Evolutionary conservation across 2,329 filamentous ascomycete species (phyloP), one percentile per base, ranked within the genome.

Genomic region (Colletotrichum sublineola): DNA sequence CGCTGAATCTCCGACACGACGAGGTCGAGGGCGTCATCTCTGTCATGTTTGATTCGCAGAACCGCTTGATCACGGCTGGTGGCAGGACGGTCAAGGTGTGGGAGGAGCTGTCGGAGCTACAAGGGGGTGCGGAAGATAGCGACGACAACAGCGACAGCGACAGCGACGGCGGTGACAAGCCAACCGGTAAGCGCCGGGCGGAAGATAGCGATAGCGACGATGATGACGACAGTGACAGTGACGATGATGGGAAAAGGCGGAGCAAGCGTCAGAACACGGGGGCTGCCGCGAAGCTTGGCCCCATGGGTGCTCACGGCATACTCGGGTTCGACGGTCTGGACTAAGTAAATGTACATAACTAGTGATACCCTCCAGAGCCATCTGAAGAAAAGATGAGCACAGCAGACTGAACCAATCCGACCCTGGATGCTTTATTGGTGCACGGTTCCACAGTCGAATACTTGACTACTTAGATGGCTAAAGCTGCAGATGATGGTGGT

Each of bases 1-100:
- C 92, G 63, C 76, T 87, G 79, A 92, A 77, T 84, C 76, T 85
- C 48, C 79, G 89, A 76, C 96, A 98, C 80, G 94, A 98, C 78
- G 95, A 97, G 72, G 84, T 96, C 24, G 96, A 98, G 79, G 93
- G 93, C 2, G 95, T 98, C 4, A 89, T 95, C 1, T 93, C 89
- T 0, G 82, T 99, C 0, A 93, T 88, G 1, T 97, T 98, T 75
- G 96, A 98, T 82, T 92, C 93, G 63, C 90, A 92, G 63, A 94
- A 95, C 57, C 88, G 96, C 57, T 90, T 99, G 86, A 94, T 99
- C 76, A 97, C 92, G 77, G 95, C 94, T 14, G 96, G 96, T 66
- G 96, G 96, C 0, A 89, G 88, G 76, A 91, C 91, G 0, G 89
- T 99, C 74, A 98, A 98, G 82, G 91, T 98, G 2, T 99, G 96